Conservation (phyloP, 2,329 filamentous ascomycete species). For the Chaetothyriales sp. region DNA sequence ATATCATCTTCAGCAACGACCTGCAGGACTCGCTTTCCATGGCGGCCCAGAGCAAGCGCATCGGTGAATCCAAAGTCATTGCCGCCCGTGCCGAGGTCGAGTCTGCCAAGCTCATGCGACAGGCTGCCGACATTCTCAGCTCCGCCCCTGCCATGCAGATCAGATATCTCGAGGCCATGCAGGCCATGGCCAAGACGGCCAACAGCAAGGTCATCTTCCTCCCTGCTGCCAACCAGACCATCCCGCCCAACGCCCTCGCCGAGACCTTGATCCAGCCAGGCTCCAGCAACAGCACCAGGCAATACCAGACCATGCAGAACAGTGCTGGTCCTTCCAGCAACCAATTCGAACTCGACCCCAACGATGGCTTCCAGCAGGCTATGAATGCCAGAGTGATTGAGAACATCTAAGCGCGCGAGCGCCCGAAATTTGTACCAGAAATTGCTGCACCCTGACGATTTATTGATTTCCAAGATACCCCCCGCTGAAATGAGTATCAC, state of each 20-base stretch:
- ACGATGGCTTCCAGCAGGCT: conserved; percentile 59
- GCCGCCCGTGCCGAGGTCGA: conserved; percentile 94
- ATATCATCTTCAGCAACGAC: conserved; percentile 93
- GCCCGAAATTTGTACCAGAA: not conserved
- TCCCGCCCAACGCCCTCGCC: conserved; percentile 35
- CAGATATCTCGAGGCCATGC: conserved; percentile 95
- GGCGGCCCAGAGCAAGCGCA: conserved; percentile 96
- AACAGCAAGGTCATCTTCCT: conserved; percentile 81
- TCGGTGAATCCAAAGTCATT: conserved; percentile 97
- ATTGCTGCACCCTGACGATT: not conserved
- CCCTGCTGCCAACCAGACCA: conserved; percentile 48
- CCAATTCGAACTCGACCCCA: conserved; percentile 22
- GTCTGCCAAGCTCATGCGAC: conserved; percentile 60
- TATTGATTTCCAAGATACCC: not conserved
- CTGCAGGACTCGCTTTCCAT: conserved; percentile 93
- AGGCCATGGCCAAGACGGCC: conserved; percentile 89
- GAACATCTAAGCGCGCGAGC: conserved; percentile 49
- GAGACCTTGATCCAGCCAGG: conserved; percentile 33
- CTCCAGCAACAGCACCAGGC: conserved; percentile 36
- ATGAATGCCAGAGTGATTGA: conserved; percentile 72
- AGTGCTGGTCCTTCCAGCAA: conserved; percentile 19
- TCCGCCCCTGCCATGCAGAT: conserved; percentile 96
- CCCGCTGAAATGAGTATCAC: not conserved
- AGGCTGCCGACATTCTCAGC: conserved; percentile 84
- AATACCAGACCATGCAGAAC: conserved; percentile 26